Evolutionary conservation across 2,329 filamentous ascomycete genomes (phyloP), one percentile per base, ranked within the genome.

Genomic region (Cercospora berteroae): DNA sequence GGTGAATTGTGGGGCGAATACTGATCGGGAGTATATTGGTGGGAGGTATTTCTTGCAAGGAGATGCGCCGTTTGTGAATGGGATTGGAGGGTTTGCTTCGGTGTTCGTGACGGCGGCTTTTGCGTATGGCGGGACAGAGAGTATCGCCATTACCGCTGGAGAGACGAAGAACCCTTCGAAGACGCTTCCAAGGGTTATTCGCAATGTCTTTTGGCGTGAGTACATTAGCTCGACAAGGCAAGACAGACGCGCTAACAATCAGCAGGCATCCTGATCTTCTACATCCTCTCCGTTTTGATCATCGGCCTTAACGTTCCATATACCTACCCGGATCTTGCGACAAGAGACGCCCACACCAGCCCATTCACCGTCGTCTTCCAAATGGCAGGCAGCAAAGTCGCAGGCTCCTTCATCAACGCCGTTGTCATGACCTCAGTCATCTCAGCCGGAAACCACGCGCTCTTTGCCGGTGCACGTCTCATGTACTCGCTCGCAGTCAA

Each of bases 221-320:
- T 62, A 12, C 7, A 29, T 8, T 18, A 5, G 13, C 18, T 23
- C 18, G 18, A 0, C 8, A 23, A 4, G 3, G n/a, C 16, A 20
- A 3, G 4, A n/a, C 2, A 48, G 31, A 3, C 27, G 4, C 7
- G 31, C 25, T 55, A n/a, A 62, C 39, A 9, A n/a, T 29, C n/a
- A n/a, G 25, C 44, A 55, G 44, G 60, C 63, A 93, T 94, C 77
- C 80, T 93, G 71, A 83, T 93, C 81, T 94, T 94, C 83, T 94
- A 94, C 82, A 85, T 88, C 74, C 79, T 93, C 66, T 88, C 87
- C 27, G 89, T 93, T 55, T 84, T 94, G 61, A 84, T 94, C 64
- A 83, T 94, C 67, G 90, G 91, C 75, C 90, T 92, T 83, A 84
- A 90, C 62, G 89, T 94, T 4, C 90, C 90, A 1, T 93, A 90